Evolutionary conservation across 1,284 basidiomycete genomes (phyloP), one percentile per base, ranked within the genome.

Genomic region (Boletus austroedulis): DNA sequence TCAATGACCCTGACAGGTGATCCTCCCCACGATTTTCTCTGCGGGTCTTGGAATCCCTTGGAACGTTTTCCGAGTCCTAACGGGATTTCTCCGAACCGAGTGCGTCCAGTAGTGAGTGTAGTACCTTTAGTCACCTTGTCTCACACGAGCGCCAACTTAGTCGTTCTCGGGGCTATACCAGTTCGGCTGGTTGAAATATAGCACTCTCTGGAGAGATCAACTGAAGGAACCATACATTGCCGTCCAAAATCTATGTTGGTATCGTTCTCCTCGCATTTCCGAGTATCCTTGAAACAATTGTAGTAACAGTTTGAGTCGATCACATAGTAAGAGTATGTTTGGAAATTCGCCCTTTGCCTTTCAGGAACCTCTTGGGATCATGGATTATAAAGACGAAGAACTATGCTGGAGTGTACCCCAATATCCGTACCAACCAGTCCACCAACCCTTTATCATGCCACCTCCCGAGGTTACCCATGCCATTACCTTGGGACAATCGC

Each of bases 321-420:
- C 50, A 14, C 50, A 41, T 19, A 50, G 46, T 28, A 23, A 36
- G 23, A 61, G 21, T 21, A 72, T 72, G 67, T 54, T 56, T 44
- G 43, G 56, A 44, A 49, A 61, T 32, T 26, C 59, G 26, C 49
- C 15, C 26, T 44, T 53, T 46, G 17, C 56, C 36, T 53, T 57
- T n/a, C 70, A 58, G 60, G 65, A 57, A 52, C 56, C 60, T 12
- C 28, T 23, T 19, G 44, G 8, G 34, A 23, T 11, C 2, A 58
- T 34, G 46, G 53, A 43, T 46, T 71, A 72, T 68, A 72, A 71
- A 58, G 56, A 62, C 41, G 68, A 46, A 4, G 24, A 15, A 24
- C 21, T 46, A 21, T 51, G 49, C 46, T 57, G 45, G 56, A 52
- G n/a, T 47, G 60, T 55, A 31, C 56, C 67, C 7, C 56, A 59